Conservation (phyloP, 768 basidiomycete genomes). For the Mycena filopes region DNA sequence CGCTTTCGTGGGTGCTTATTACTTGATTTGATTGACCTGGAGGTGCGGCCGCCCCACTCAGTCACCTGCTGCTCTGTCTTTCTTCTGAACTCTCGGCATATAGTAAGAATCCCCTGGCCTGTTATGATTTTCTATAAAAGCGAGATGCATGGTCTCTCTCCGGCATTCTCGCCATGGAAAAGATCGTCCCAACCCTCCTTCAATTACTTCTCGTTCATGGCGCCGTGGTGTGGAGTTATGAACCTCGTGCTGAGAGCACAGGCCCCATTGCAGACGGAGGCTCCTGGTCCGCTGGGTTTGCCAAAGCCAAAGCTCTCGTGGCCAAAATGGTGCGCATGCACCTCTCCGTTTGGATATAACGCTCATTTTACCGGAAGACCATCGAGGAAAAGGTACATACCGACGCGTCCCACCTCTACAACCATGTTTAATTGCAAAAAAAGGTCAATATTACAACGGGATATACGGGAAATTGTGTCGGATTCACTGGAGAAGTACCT, state of each 20-base stretch:
- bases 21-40: no score
- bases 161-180: constrained; percentile 4
- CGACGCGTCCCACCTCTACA: background rate
- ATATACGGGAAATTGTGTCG: constrained; percentile 22
- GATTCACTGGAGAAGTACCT: constrained; percentile 21
- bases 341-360: background rate
- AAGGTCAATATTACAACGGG: constrained; percentile 28
- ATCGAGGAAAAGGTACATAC: constrained; percentile 18
- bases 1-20: no score
- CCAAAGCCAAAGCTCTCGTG: constrained; percentile 18
- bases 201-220: background rate
- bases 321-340: constrained; percentile 15
- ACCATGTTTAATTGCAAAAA: background rate
- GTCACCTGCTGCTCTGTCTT: no score
- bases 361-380: constrained; percentile 5
- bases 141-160: background rate
- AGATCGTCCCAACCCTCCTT: background rate
- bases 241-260: constrained; percentile 5
- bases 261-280: constrained; percentile 8
- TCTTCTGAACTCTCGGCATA: no score
- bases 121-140: no score
- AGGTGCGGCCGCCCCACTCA: no score
- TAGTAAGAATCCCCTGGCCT: no score
- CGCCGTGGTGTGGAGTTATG: constrained; percentile 9
- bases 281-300: constrained; percentile 13